phyloP scores from a whole-genome alignment of 2,329 filamentous ascomycete species.

The Huntiella abstrusa region DNA sequence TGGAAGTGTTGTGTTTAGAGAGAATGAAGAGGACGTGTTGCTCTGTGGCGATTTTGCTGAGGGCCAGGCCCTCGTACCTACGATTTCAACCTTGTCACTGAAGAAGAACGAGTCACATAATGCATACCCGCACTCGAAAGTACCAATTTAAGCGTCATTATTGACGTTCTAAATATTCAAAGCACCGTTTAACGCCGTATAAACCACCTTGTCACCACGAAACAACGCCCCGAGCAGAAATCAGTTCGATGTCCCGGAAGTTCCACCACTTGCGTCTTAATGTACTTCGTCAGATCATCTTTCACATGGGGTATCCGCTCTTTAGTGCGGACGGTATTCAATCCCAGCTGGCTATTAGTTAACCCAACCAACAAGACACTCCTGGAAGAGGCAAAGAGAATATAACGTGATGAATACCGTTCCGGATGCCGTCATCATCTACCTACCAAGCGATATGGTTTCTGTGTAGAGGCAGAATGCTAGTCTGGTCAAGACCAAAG shows the following conservation, averaged over 20 bases:
- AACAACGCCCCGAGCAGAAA: conserved; percentile 68
- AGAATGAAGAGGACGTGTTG: conserved; percentile 69
- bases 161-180: conserved; percentile 94
- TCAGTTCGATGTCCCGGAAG: conserved; percentile 84
- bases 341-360: conserved; percentile 84
- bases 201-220: conserved; percentile 91
- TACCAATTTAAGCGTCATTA: conserved; percentile 76
- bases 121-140: conserved; percentile 89
- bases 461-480: too few species aligned
- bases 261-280: conserved; percentile 61
- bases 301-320: conserved; percentile 50
- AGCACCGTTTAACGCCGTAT: conserved; percentile 76
- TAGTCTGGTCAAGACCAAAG: too few species aligned
- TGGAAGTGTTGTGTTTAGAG: conserved; percentile 67
- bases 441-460: too few species aligned
- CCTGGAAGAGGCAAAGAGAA: too few species aligned
- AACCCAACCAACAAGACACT: conserved; percentile 49
- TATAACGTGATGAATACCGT: too few species aligned
- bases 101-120: conserved; percentile 86
- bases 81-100: conserved; percentile 87
- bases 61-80: conserved; percentile 83
- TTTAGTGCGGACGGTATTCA: conserved; percentile 59
- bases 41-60: conserved; percentile 80
- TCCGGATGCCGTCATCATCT: too few species aligned
- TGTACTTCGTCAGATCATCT: conserved; percentile 64